These are phyloP conservation scores for Blepharisma stoltei DNA, from an alignment of 73 alveolate genomes.

Conservation along the genomic window DNA sequence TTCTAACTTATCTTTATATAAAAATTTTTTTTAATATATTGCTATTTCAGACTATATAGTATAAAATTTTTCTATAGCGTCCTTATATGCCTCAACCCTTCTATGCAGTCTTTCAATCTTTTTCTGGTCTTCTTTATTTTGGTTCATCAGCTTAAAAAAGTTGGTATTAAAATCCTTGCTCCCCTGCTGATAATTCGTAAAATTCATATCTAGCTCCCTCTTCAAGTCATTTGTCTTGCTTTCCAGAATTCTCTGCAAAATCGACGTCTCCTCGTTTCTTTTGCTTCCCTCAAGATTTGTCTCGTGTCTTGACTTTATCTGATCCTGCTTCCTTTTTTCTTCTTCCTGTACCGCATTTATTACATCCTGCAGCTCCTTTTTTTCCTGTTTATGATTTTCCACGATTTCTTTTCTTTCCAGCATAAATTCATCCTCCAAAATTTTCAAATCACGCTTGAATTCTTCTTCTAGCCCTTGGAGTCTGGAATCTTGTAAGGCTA, in stretches of 20 bases:
- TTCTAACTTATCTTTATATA: too few species aligned
- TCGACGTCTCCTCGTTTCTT: conserved; percentile 67
- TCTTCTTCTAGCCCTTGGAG: conserved; percentile 93
- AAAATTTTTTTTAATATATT: too few species aligned
- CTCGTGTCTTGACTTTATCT: conserved; percentile 84
- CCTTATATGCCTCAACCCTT: conserved; percentile 71
- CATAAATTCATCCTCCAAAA: conserved; percentile 86
- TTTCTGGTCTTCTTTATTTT: conserved; percentile 68
- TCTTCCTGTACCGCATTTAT: conserved; percentile 92
- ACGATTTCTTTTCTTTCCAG: conserved; percentile 87
- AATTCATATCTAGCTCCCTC: conserved; percentile 70
- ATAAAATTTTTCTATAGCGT: conserved; percentile 72
- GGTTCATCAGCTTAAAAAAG: conserved; percentile 68
- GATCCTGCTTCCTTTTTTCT: conserved; percentile 81
- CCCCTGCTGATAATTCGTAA: conserved; percentile 74
- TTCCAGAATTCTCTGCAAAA: conserved; percentile 70
- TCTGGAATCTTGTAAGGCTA: conserved; percentile 80
- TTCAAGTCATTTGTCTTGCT: conserved; percentile 68
- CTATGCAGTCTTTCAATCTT: conserved; percentile 74
- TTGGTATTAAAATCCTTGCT: conserved; percentile 84
- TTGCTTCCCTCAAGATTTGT: conserved; percentile 77
- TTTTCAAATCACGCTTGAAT: conserved; percentile 85
- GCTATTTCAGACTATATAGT: too few species aligned
- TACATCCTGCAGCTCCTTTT: conserved; percentile 92
- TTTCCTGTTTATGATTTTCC: conserved; percentile 84